phyloP scores from a whole-genome alignment of 83 land plant species.

The Picea abies region DNA sequence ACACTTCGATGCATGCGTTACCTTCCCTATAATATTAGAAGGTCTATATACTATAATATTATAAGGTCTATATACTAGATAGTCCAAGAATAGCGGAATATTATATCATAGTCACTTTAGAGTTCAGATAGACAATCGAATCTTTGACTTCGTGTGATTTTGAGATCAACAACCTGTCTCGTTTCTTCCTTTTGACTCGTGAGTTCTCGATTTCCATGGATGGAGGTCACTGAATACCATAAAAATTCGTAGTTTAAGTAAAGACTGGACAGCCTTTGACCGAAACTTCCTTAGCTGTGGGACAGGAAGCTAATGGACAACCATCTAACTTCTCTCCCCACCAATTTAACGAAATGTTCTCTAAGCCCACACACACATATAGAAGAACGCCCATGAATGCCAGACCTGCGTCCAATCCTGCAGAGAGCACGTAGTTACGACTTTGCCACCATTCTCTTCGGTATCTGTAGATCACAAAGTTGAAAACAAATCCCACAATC shows the following conservation, averaged over 20 bases:
- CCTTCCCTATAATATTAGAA: no score
- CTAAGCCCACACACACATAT: constrained; percentile 38
- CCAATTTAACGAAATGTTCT: constrained; percentile 12
- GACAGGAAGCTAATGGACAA: constrained; percentile 52
- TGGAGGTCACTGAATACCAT: no score
- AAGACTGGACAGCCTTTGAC: constrained; percentile 62
- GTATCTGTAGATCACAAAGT: constrained; percentile 49
- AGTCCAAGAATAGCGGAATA: no score
- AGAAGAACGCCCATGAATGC: constrained; percentile 80
- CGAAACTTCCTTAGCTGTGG: constrained; percentile 60
- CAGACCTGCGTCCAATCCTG: constrained; percentile 79
- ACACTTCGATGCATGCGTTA: no score
- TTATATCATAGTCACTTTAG: neutral
- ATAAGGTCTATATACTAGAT: no score
- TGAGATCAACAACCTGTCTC: no score
- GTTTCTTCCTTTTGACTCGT: no score
- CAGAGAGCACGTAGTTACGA: constrained; percentile 76
- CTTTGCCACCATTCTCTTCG: constrained; percentile 58
- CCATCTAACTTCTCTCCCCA: no score
- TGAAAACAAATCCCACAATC: constrained; percentile 56
- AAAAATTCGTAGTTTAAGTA: neutral
- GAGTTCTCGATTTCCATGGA: no score
- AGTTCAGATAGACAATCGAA: no score
- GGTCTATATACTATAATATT: no score
- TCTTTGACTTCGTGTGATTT: no score